A percentile compares a stretch with the other conserved stretches of the same genome.
Conservation (phyloP, 208 protist species). For the Borovskyia barvae region DNA sequence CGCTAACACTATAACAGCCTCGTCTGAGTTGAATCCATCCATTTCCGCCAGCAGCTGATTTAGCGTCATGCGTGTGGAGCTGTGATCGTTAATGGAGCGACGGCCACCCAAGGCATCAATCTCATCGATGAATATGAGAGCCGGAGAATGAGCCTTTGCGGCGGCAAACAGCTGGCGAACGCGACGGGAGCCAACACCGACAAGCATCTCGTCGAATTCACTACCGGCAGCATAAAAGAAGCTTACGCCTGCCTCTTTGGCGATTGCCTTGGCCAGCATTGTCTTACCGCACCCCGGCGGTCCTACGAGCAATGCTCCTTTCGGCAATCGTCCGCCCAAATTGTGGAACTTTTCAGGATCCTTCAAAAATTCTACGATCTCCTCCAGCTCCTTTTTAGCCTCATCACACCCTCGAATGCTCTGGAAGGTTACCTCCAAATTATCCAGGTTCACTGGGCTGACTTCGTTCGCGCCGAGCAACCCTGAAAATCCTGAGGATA, state of each 20-base stretch:
- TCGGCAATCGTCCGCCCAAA: slow-evolving; percentile 95
- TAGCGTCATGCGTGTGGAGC: slow-evolving; percentile 91
- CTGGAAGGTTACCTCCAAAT: slow-evolving; percentile 84
- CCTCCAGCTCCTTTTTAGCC: slow-evolving; percentile 91
- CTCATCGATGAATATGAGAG: slow-evolving; percentile 99
- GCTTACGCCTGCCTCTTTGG: slow-evolving; percentile 92
- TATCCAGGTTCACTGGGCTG: slow-evolving; percentile 74
- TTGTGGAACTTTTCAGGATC: slow-evolving; percentile 93
- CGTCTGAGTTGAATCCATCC: slow-evolving; percentile 94
- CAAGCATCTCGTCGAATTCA: slow-evolving; percentile 98
- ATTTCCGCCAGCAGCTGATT: slow-evolving; percentile 97
- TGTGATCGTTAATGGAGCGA: slow-evolving; percentile 62
- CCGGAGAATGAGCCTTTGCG: slow-evolving; percentile 92
- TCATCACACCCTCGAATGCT: slow-evolving; percentile 89
- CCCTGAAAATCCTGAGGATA: slow-evolving; percentile 21
- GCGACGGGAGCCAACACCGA: slow-evolving; percentile 95
- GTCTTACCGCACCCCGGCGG: slow-evolving; percentile 98
- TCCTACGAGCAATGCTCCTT: slow-evolving; percentile 96
- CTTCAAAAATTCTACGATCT: slow-evolving; percentile 94
- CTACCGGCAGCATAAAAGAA: slow-evolving; percentile 96
- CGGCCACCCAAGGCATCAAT: slow-evolving; percentile 95
- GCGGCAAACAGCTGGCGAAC: slow-evolving; percentile 94
- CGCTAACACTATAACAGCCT: slow-evolving; percentile 95
- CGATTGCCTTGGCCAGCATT: slow-evolving; percentile 91
- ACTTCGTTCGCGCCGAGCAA: slow-evolving; percentile 61